Evolutionary conservation across 352 stramenopile genomes (phyloP), one percentile per base, ranked within the genome.

Genomic region (Pythium chondricola): DNA sequence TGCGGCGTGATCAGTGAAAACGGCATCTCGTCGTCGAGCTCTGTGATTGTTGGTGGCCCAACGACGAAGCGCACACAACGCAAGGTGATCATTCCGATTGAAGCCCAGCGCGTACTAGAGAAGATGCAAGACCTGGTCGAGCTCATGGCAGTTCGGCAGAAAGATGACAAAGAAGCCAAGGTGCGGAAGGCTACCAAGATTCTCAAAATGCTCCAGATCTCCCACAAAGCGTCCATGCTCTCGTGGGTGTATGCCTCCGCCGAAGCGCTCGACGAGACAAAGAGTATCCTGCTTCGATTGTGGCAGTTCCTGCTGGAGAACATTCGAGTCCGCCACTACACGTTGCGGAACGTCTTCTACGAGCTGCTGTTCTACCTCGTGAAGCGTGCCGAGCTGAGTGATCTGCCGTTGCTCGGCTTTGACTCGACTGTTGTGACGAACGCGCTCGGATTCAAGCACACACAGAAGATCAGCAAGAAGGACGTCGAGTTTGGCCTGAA

Each of bases 241-340:
- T 93, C 82, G 25, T 95, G 83, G 83, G 79, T 95, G 7, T 95
- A 95, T 42, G 77, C 68, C 8, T 89, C 82, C 7, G 62, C 79
- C 0, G 80, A 91, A 48, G 83, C 83, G 2, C 49, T 95, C 25
- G 82, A 95, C 50, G 83, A 95, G 56, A 91, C 83, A 13, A 93
- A 93, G 56, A 86, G 69, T 40, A 92, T 95, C 3, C 33, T 95
- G 33, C 67, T 95, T 17, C 70, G 83, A 16, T 43, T 95, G 22
- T 95, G 83, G 83, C 83, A 93, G 40, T 95, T 95, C 32, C 41
- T 95, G 21, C 61, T 95, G 33, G 83, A 95, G 54, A 95, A 95
- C 33, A 95, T 95, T 54, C 83, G 83, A 26, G 83, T 95, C n/a
- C 73, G 83, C 26, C 82, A 95, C 52, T 95, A 95, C 56, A 91